phyloP scores from a whole-genome alignment of 108 stramenopile species.

The Skeletonema menzelii region DNA sequence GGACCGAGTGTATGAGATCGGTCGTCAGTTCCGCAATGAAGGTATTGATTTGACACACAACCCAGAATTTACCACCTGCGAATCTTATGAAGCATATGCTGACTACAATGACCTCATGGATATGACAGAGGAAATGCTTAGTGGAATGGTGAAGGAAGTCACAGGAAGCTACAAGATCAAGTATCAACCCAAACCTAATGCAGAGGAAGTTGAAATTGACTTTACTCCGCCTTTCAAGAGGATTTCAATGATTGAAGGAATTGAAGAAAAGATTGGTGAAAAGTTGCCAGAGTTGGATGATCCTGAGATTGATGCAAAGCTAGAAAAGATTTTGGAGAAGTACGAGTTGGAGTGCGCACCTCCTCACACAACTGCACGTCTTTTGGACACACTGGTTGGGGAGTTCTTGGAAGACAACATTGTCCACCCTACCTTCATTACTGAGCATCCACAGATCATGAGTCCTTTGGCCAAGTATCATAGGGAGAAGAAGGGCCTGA shows the following conservation, averaged over 20 bases:
- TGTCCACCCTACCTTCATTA: slow-evolving; percentile 88
- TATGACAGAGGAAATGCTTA: slow-evolving; percentile 97
- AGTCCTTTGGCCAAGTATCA: slow-evolving; percentile 99
- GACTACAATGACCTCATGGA: slow-evolving; percentile 99
- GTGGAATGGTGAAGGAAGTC: slow-evolving; percentile 94
- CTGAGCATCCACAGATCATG: slow-evolving; percentile 98
- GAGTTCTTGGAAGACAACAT: slow-evolving; percentile 95
- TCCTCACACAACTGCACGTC: slow-evolving; percentile 94
- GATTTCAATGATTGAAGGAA: slow-evolving; percentile 96
- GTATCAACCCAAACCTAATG: slow-evolving; percentile 93
- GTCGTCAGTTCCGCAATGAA: slow-evolving; percentile 99
- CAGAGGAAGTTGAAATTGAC: slow-evolving; percentile 91
- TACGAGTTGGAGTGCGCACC: slow-evolving; percentile 88
- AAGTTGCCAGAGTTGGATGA: slow-evolving; percentile 89
- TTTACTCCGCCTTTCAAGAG: slow-evolving; percentile 98
- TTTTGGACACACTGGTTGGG: slow-evolving; percentile 97
- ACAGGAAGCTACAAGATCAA: slow-evolving; percentile 95
- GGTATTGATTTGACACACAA: slow-evolving; percentile 99
- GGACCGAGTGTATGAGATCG: slow-evolving; percentile 99
- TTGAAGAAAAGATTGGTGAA: slow-evolving; percentile 86
- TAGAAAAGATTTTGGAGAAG: slow-evolving; percentile 72
- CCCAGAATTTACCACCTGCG: slow-evolving; percentile 99
- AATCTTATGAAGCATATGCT: slow-evolving; percentile 99
- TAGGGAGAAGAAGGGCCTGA: slow-evolving; percentile 89
- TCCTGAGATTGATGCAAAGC: slow-evolving; percentile 81